Base-by-base conservation (phyloP, 306 rosid genomes). In the Amphicarpaea edgeworthii region DNA sequence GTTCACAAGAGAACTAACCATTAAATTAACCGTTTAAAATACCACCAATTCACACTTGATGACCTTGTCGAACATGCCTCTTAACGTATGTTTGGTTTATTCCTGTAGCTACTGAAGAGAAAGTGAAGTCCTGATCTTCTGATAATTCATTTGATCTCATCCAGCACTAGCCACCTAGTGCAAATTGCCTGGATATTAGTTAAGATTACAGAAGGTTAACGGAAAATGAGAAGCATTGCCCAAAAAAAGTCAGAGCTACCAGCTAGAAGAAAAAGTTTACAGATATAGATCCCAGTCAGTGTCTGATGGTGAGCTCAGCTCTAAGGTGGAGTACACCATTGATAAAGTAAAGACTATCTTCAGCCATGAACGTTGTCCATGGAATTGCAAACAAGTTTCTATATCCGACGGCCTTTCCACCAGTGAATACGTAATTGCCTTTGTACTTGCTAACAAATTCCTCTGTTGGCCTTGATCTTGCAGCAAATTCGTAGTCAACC, bases 221-320 rank as follows among this genome's bases (percentile, higher is more conserved):
- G 34, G 16, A 66, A 47, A 63, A 20, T 47, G 41, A 46, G 73
- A 49, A 12, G 32, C 21, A 32, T 7, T 21, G 3, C 21, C n/a
- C 43, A 55, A 28, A 58, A 15, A 49, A 34, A 4, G 70, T 51
- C 28, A 75, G 43, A 83, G 72, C 83, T 79, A 46, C 55, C 55
- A 45, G 17, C 77, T 76, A 75, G 54, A 81, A 9, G 38, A 53
- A 20, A 11, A 80, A 11, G 73, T 77, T 60, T 34, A 71, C 53
- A 58, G 19, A 38, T 17, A 43, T 5, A 7, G 3, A 63, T 28
- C 42, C 49, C 0, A 24, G 82, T 89, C 91, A 89, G 72, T 82
- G 93, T 81, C 84, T 89, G 77, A 92, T 92, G 20, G 99, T 96
- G 66, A 96, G 98, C 89, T 96, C 99, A 15, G 98, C 99, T 87